Base-by-base conservation (phyloP, 2,329 filamentous ascomycete species). In the Fonsecaea monophora region DNA sequence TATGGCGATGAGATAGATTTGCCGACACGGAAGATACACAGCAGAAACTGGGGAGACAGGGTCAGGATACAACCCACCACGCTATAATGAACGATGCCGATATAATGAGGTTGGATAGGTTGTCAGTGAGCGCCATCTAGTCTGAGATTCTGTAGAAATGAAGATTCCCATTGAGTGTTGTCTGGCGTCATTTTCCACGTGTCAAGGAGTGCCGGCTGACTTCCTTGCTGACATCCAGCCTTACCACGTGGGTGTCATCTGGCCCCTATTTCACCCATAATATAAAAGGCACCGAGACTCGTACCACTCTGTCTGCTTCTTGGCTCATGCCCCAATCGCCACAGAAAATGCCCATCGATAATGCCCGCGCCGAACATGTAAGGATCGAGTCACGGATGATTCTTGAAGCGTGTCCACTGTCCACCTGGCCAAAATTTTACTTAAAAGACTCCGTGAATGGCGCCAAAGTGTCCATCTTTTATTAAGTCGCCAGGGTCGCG, bases 1-100 rank as follows among this genome's bases (percentile, higher is more conserved):
- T 56, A 72, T 73, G 67, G 18, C 64, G 18, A 59, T 61, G 45
- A 50, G 45, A 50, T 50, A 50, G 45, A 25, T 10, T 40, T 9
- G n/a, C 18, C 12, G 18, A 57, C 7, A 10, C 25, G 40, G 15
- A 42, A 59, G 37, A 42, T 9, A 25, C 15, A 35, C 10, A 3
- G 18, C 37, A 42, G 37, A 32, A 9, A 40, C 12, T 6, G 8
- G 32, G 18, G 9, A 4, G 13, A 48, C 12, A 13, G 57, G 18
- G 38, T 10, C 37, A 38, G 13, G 37, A 38, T 38, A 13, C 9
- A 38, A 38, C 13, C 37, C 25, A 3, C 25, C 25, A 25, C 25
- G 37, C 13, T 38, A 13, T 38, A 38, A 10, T 38, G 37, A 38
- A 25, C 1, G 18, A 9, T 25, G 18, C 7, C 18, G 25, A 25